A percentile compares a stretch with the other conserved stretches of the same genome.
These are phyloP conservation scores for Geotrichum australiense DNA, from an alignment of 1,139 yeast genomes.

Conservation along the genomic window DNA sequence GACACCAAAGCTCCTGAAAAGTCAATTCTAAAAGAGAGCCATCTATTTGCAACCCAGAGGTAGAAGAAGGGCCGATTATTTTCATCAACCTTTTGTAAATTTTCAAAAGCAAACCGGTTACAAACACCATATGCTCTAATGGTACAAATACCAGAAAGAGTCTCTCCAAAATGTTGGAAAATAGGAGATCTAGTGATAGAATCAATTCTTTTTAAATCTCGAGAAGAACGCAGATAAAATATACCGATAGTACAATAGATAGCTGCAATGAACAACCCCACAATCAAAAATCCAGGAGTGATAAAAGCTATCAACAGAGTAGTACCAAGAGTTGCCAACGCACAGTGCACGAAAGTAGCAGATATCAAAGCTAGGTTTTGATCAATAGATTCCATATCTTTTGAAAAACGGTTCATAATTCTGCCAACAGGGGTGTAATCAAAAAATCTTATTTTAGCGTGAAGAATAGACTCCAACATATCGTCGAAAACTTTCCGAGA, in stretches of 20 bases:
- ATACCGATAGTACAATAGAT: slow-evolving; percentile 67
- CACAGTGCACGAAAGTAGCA: slow-evolving; percentile 61
- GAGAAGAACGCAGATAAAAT: slow-evolving; percentile 70
- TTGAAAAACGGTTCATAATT: slow-evolving; percentile 93
- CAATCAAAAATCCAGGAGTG: slow-evolving; percentile 76
- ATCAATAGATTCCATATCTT: slow-evolving; percentile 88
- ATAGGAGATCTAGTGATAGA: slow-evolving; percentile 89
- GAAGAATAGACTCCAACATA: slow-evolving; percentile 56
- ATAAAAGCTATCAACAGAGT: slow-evolving; percentile 66
- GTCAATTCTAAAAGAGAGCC: slow-evolving; percentile 84
- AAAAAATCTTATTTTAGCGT: slow-evolving; percentile 80
- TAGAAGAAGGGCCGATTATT: slow-evolving; percentile 91
- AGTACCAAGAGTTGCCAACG: slow-evolving; percentile 63
- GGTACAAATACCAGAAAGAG: slow-evolving; percentile 85
- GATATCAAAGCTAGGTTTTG: slow-evolving; percentile 81
- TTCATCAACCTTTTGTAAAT: slow-evolving; percentile 68
- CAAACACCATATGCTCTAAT: slow-evolving; percentile 96
- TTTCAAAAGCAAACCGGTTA: slow-evolving; percentile 74
- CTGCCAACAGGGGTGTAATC: slow-evolving; percentile 95
- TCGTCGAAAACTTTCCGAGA: slow-evolving; percentile 66
- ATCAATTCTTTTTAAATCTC: slow-evolving; percentile 87
- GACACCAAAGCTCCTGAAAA: slow-evolving; percentile 77
- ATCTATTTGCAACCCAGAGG: slow-evolving; percentile 92
- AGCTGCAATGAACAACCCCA: slow-evolving; percentile 58
- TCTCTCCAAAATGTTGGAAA: slow-evolving; percentile 93